A percentile compares a stretch with the other conserved stretches of the same genome.
These are phyloP conservation scores for Nicotiana noctiflora DNA, from an alignment of 257 asterid genomes.

Conservation along the genomic window DNA sequence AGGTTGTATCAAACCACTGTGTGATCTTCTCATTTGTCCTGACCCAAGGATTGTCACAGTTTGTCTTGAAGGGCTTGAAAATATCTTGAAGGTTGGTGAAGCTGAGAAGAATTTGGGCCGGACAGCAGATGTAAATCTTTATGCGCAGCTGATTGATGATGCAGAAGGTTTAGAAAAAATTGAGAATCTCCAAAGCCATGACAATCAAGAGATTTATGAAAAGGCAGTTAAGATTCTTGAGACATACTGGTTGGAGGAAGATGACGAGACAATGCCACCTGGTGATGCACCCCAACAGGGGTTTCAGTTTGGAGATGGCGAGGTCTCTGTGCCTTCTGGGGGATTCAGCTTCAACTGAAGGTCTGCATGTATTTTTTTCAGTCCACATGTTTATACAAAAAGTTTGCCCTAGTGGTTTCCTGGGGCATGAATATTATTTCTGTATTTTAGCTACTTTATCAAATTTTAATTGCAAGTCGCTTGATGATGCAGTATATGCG, in stretches of 20 bases:
- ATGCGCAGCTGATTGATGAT: conserved; percentile 66
- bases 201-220: conserved; percentile 56
- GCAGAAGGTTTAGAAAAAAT: conserved; percentile 43
- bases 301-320: conserved; percentile 56
- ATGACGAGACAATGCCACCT: conserved; percentile 39
- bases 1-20: conserved; percentile 57
- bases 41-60: conserved; percentile 9
- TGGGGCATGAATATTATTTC: neutral
- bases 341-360: conserved; percentile 57
- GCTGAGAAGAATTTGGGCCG: conserved; percentile 58
- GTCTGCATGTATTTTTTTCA: neutral
- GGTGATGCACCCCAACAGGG: conserved; percentile 46
- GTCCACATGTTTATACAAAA: neutral
- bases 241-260: conserved; percentile 9
- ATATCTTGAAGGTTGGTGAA: conserved; percentile 52
- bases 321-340: conserved; percentile 42
- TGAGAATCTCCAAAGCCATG: conserved; percentile 62
- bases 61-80: conserved; percentile 11
- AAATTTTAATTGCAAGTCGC: neutral
- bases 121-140: conserved; percentile 44
- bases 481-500: neutral
- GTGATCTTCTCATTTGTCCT: conserved; percentile 72
- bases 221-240: conserved; percentile 12
- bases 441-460: neutral
- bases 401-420: neutral